These are phyloP conservation scores for Lactarius pseudohatsudake DNA, from an alignment of 768 basidiomycete species.

Conservation along the genomic window DNA sequence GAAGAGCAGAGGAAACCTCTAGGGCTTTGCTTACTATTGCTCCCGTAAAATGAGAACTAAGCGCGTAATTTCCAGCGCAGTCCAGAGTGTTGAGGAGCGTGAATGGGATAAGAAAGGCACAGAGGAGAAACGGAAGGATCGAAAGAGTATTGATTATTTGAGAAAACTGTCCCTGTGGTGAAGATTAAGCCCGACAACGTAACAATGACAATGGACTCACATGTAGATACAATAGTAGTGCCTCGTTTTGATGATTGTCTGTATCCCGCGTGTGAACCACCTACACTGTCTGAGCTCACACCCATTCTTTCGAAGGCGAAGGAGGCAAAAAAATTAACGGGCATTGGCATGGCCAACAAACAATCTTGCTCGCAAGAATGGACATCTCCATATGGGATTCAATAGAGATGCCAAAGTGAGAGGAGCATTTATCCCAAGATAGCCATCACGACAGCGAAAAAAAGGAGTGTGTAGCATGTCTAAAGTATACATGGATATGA, in stretches of 20 bases:
- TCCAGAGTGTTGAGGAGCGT: slow-evolving; percentile 97
- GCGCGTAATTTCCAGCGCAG: slow-evolving; percentile 71
- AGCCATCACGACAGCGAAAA: slow-evolving; percentile 4
- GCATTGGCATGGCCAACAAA: slow-evolving; percentile 18
- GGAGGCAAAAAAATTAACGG: slow-evolving; percentile 45
- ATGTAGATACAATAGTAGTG: slow-evolving; percentile 9
- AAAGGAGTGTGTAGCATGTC: slow-evolving; percentile 30
- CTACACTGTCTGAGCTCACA: slow-evolving; percentile 36
- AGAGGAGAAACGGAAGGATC: slow-evolving; percentile 5
- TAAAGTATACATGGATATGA: slow-evolving; percentile 40
- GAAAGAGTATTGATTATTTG: background rate
- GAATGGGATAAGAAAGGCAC: slow-evolving; percentile 2
- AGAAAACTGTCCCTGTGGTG: slow-evolving; percentile 8
- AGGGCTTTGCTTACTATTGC: slow-evolving; percentile 52
- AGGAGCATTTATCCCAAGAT: slow-evolving; percentile 45
- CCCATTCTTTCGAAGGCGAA: slow-evolving; percentile 34
- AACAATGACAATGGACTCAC: slow-evolving; percentile 6
- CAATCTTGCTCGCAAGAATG: slow-evolving; percentile 84
- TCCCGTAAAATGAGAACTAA: slow-evolving; percentile 95
- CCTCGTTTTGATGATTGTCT: slow-evolving; percentile 28
- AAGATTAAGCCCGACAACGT: background rate
- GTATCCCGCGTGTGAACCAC: slow-evolving; percentile 56
- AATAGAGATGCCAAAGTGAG: slow-evolving; percentile 86
- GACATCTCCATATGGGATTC: slow-evolving; percentile 62
- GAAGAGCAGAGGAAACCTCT: slow-evolving; percentile 33